Evolutionary conservation across 805 yeast genomes (phyloP), one percentile per base, ranked within the genome.

Genomic region (Metschnikowia matae): DNA sequence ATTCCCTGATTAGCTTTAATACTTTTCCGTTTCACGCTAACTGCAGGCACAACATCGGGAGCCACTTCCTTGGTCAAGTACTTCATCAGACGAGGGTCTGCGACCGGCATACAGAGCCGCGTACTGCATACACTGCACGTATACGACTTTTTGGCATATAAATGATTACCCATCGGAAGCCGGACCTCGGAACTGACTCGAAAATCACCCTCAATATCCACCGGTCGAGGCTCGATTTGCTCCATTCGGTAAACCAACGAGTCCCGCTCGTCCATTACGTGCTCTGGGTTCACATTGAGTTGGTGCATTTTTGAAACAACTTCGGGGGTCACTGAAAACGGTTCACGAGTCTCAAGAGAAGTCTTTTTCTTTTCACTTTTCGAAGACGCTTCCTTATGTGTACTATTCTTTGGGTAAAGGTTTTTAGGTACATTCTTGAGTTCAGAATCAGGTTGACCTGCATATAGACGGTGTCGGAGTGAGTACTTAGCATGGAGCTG

Each of bases 41-140:
- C 46, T 4, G 55, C 51, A 15, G 78, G 77, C 49, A 72, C 42
- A 32, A 59, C 62, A 36, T 73, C 76, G 6, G 62, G 50, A 2
- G 75, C 74, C 45, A 65, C 62, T 55, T 63, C 69, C 46, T 66
- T 68, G 15, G 59, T 54, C 17, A 58, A 42, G 48, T 61, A 64
- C 47, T 72, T 72, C 53, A 65, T 58, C 54, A 64, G 62, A 23
- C 60, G 52, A 7, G 64, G 53, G 21, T 66, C 70, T 1, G 56
- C 51, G 2, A 60, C 58, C 2, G 74, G 75, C 15, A 54, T 45
- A 29, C 62, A 46, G 17, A 73, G 51, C 14, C 48, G 43, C 1
- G 65, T 61, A 46, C 59, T 59, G 54, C 78, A 73, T 14, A 54
- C 54, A 41, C 49, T 40, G 52, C 78, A 73, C 23, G 59, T 54